phyloP scores from a whole-genome alignment of 2,329 filamentous ascomycete species.

The Didymella sp. region DNA sequence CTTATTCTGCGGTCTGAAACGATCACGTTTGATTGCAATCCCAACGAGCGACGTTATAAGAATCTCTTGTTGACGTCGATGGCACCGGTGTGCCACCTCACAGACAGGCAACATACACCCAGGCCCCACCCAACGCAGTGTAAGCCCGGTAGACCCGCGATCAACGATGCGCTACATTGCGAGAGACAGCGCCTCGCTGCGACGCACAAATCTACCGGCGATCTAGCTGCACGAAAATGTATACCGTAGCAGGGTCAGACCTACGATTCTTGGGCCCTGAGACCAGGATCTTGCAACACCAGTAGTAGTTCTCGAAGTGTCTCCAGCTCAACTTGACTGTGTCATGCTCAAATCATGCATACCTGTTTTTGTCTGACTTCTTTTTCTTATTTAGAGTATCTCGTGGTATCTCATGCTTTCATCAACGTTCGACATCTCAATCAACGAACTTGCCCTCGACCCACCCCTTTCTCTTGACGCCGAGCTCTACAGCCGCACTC shows the following conservation, averaged over 20 bases:
- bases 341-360: not conserved
- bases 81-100: not conserved
- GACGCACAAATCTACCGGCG: not conserved
- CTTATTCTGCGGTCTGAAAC: not conserved
- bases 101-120: too few species aligned
- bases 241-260: not conserved
- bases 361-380: not conserved
- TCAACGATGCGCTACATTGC: not conserved
- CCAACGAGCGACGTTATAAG: not conserved
- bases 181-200: too few species aligned
- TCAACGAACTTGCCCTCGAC: slow-evolving; percentile 69
- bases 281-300: not conserved
- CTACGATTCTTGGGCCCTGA: not conserved
- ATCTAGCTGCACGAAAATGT: not conserved
- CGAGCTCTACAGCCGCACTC: slow-evolving; percentile 90
- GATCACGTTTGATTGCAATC: not conserved
- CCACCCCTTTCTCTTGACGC: slow-evolving; percentile 86
- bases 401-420: not conserved
- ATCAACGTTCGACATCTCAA: slow-evolving; percentile 27
- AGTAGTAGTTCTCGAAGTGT: not conserved
- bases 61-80: not conserved
- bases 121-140: not conserved
- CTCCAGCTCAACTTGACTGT: not conserved
- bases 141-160: not conserved
- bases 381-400: not conserved